These are phyloP conservation scores for Microcos paniculata DNA, from an alignment of 345 rosid species.

Conservation along the genomic window DNA sequence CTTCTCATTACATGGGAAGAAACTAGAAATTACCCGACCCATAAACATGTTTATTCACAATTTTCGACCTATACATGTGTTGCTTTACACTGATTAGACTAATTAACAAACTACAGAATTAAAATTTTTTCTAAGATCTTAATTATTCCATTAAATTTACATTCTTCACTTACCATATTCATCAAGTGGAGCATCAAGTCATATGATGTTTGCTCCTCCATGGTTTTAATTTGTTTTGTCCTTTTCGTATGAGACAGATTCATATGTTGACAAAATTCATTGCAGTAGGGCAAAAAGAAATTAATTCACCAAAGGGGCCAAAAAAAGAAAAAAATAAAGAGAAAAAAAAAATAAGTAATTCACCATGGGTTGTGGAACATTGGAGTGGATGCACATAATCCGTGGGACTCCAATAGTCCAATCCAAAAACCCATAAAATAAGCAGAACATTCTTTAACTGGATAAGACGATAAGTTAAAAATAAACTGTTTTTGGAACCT, in stretches of 20 bases:
- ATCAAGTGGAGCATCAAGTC: conserved; percentile 14
- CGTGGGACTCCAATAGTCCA: conserved; percentile 73
- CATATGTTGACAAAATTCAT: conserved; percentile 57
- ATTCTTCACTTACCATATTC: conserved; percentile 20
- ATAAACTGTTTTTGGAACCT: too few species aligned
- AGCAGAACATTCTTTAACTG: too few species aligned
- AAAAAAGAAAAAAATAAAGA: background rate
- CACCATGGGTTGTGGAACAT: conserved; percentile 65
- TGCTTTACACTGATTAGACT: too few species aligned
- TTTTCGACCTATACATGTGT: too few species aligned
- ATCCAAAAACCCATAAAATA: too few species aligned
- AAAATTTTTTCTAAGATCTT: too few species aligned
- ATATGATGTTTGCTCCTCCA: conserved; percentile 43
- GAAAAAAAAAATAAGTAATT: background rate
- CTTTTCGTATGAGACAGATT: conserved; percentile 48
- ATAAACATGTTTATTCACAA: too few species aligned
- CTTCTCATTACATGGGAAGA: too few species aligned
- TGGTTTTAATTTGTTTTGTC: conserved; percentile 30
- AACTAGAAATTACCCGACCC: too few species aligned
- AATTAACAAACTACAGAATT: too few species aligned
- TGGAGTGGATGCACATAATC: conserved; percentile 73
- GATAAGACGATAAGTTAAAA: too few species aligned
- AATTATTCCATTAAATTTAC: too few species aligned
- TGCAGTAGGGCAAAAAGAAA: background rate
- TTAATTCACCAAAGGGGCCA: background rate